These are phyloP conservation scores for Psilocybe azurescens DNA, from an alignment of 768 basidiomycete genomes.

Conservation along the genomic window DNA sequence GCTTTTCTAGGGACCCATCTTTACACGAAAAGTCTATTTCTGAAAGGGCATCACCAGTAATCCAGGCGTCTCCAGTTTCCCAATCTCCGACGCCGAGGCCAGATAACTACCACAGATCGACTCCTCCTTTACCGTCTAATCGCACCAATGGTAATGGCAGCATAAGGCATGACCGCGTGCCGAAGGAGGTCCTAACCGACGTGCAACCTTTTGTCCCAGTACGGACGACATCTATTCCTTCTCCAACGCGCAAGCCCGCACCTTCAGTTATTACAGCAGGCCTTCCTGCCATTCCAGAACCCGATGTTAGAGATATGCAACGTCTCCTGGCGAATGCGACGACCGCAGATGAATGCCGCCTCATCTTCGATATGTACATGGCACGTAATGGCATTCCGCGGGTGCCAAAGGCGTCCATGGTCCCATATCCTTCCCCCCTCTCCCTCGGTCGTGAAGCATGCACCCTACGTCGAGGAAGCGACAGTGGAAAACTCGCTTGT, in stretches of 20 bases:
- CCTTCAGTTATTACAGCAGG: slow-evolving; percentile 22
- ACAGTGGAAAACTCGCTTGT: slow-evolving; percentile 56
- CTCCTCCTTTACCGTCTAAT: slow-evolving; percentile 19
- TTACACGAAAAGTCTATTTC: slow-evolving; percentile 17
- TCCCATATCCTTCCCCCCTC: slow-evolving; percentile 39
- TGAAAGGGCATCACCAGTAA: slow-evolving; percentile 23
- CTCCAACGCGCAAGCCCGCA: slow-evolving; percentile 28
- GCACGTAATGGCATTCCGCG: slow-evolving; percentile 56
- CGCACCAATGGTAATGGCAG: slow-evolving; percentile 23
- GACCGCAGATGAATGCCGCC: slow-evolving; percentile 80
- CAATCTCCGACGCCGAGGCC: slow-evolving; percentile 11
- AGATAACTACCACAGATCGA: background rate
- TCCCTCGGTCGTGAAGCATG: slow-evolving; percentile 35
- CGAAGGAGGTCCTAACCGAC: slow-evolving; percentile 19
- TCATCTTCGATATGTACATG: slow-evolving; percentile 85
- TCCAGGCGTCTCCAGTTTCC: slow-evolving; percentile 15
- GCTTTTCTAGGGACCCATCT: slow-evolving; percentile 18
- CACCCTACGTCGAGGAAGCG: slow-evolving; percentile 28
- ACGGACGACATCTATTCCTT: slow-evolving; percentile 24
- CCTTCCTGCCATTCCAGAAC: slow-evolving; percentile 32
- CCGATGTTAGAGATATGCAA: slow-evolving; percentile 69
- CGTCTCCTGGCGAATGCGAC: slow-evolving; percentile 70
- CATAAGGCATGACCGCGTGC: slow-evolving; percentile 11
- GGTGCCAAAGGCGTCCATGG: slow-evolving; percentile 35
- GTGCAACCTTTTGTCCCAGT: slow-evolving; percentile 22